Evolutionary conservation across 2,329 filamentous ascomycete genomes (phyloP), one percentile per base, ranked within the genome.

Genomic region (Byssothecium circinans): DNA sequence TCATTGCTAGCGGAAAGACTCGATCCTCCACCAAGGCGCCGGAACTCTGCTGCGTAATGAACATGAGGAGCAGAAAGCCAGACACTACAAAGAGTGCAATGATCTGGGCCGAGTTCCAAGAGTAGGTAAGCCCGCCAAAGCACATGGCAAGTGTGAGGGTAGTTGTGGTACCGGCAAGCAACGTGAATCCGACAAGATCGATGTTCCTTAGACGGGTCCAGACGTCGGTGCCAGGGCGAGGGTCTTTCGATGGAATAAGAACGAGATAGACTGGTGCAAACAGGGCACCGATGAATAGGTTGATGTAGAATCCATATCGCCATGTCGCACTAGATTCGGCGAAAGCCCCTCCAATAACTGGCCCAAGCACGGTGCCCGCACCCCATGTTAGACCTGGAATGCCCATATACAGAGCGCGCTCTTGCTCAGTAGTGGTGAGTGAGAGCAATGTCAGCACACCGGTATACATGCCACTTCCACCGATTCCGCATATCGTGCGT

Each of bases 301-400:
- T 84, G 67, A 84, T 77, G 56, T 85, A 85, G 56, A 80, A 80
- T 0, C 34, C 43, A 49, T 49, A 56, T 15, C 78, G 52, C 78
- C 77, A 80, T 0, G 69, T 73, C 1, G 70, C 70, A 4, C 61
- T 49, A 4, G 54, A 56, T 25, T 69, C 68, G 5, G 66, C 66
- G 34, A 80, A 78, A 0, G 71, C 74, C 15, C 77, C 77, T 14
- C 77, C 76, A 11, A 79, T 62, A 20, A 80, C 65, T 1, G 77
- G 78, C 0, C 78, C 78, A 1, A 80, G 58, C 8, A 63, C 45
- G 2, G 67, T 73, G 3, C 76, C 77, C 2, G 76, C 45, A 40
- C 76, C 75, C 73, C 75, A 79, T 1, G 52, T 52, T 8, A 66
- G 23, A 7, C 61, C 64, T 3, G 56, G 55, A 5, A 57, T 43